These are phyloP conservation scores for Cardamine chenopodiifolia DNA, from an alignment of 345 rosid genomes.

Conservation along the genomic window DNA sequence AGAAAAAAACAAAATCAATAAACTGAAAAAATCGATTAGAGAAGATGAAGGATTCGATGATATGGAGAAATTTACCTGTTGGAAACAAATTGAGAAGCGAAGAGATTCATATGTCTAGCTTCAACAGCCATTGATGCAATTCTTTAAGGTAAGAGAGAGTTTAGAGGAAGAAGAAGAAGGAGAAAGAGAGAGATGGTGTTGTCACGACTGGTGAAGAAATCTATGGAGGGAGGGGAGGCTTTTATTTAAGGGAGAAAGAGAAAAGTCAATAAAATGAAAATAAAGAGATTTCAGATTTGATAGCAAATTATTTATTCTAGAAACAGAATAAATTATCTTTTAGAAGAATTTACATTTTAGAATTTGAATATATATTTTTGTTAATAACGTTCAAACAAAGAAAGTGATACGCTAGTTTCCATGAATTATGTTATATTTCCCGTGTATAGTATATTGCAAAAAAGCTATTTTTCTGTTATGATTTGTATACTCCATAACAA, in stretches of 20 bases:
- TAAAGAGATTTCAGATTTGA: constrained; percentile 19
- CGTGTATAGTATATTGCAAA: background rate
- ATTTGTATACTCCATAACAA: background rate
- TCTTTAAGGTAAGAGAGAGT: constrained; percentile 28
- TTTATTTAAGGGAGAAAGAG: constrained; percentile 35
- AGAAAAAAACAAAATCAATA: background rate
- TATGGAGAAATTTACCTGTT: constrained; percentile 43
- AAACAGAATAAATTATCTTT: constrained; percentile 33
- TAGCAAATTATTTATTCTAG: background rate
- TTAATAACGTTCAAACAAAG: constrained; percentile 5
- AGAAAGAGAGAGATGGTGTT: background rate
- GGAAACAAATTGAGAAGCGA: constrained; percentile 47
- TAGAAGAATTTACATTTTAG: background rate
- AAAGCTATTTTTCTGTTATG: constrained; percentile 5
- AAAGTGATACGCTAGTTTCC: constrained; percentile 10
- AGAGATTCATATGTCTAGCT: constrained; percentile 50
- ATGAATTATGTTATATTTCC: constrained; percentile 15
- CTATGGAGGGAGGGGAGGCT: constrained; percentile 36
- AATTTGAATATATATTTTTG: background rate
- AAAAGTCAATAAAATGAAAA: constrained; percentile 45
- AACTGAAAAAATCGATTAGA: background rate
- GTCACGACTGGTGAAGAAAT: constrained; percentile 37
- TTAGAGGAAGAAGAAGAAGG: constrained; percentile 6
- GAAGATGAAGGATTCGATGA: background rate
- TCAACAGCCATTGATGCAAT: constrained; percentile 60